Percentiles rank a stretch among this genome's conserved stretches.
Conservation (phyloP, 2,329 filamentous ascomycete genomes). For the Ascochyta fabae region DNA sequence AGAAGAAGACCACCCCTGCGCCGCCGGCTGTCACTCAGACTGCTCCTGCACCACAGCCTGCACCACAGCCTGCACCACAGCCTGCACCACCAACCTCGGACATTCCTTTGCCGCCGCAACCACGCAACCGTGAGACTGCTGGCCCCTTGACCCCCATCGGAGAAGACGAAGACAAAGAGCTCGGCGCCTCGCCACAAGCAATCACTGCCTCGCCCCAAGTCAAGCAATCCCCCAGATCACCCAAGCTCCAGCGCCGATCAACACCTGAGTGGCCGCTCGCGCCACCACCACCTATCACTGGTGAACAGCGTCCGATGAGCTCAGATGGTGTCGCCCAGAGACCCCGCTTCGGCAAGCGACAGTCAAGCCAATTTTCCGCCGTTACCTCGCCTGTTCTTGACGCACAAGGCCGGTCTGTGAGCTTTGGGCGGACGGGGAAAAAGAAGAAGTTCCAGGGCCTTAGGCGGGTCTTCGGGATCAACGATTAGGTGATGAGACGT, state of each 20-base stretch:
- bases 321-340: slow-evolving; percentile 38
- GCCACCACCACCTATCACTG: slow-evolving; percentile 35
- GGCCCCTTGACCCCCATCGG: slow-evolving; percentile 44
- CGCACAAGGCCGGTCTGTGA: slow-evolving; percentile 26
- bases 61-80: slow-evolving; percentile 44
- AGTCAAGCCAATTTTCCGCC: slow-evolving; percentile 29
- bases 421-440: slow-evolving; percentile 48
- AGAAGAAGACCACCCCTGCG: slow-evolving; percentile 60
- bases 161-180: slow-evolving; percentile 41
- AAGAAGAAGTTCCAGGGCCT: slow-evolving; percentile 73
- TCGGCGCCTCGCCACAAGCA: slow-evolving; percentile 4
- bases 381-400: slow-evolving; percentile 28
- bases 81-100: slow-evolving; percentile 36
- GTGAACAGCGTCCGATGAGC: slow-evolving; percentile 39
- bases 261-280: slow-evolving; percentile 60
- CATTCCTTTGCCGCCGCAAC: slow-evolving; percentile 39
- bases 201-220: slow-evolving; percentile 18
- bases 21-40: slow-evolving; percentile 26
- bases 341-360: slow-evolving; percentile 31
- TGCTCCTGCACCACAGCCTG: slow-evolving; percentile 34
- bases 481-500: slow-evolving; percentile 53
- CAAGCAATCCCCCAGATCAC: slow-evolving; percentile 46
- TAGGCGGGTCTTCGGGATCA: slow-evolving; percentile 68
- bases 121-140: slow-evolving; percentile 31
- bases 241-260: slow-evolving; percentile 57